Evolutionary conservation across 768 basidiomycete genomes (phyloP).

Genomic region (Asterophora parasitica): DNA sequence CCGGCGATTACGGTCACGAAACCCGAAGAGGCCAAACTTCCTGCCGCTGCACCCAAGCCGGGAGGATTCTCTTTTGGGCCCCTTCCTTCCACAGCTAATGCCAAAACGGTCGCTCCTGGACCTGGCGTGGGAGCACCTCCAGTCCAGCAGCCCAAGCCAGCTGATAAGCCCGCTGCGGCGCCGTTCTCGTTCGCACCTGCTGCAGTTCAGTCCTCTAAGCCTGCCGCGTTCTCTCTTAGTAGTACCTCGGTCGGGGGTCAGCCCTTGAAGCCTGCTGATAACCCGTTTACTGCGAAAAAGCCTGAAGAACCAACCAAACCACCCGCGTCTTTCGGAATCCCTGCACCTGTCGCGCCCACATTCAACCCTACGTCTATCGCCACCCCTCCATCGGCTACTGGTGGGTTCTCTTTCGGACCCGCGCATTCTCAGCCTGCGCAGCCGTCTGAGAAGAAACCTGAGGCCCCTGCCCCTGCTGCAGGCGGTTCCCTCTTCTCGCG

Average conservation of each 20-base stretch:
- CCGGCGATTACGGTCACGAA: constrained; percentile 28
- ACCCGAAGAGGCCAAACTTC: constrained; percentile 19
- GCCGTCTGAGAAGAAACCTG: constrained; percentile 9
- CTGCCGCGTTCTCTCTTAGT: constrained; percentile 3
- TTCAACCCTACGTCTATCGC: constrained; percentile 5
- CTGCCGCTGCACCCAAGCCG: constrained; percentile 18
- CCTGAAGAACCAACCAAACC: constrained; percentile 7
- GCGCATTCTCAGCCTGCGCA: constrained; percentile 10
- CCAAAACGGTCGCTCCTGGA: constrained; percentile 9
- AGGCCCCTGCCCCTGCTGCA: constrained; percentile 6
- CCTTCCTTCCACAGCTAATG: constrained; percentile 8
- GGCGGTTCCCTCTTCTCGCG: constrained; percentile 21
- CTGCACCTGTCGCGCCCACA: background rate
- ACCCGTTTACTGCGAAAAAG: constrained; percentile 6
- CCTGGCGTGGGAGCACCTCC: background rate
- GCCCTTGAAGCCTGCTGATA: constrained; percentile 12
- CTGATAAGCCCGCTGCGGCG: constrained; percentile 9
- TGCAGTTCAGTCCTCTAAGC: constrained; percentile 12
- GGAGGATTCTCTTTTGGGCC: constrained; percentile 20
- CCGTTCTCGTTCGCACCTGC: constrained; percentile 8
- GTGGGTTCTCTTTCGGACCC: constrained; percentile 14
- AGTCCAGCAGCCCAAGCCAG: background rate
- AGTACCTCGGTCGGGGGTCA: constrained; percentile 4
- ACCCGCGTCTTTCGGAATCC: constrained; percentile 10
- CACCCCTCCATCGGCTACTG: constrained; percentile 3